Evolutionary conservation across 768 basidiomycete species (phyloP).

Genomic region (Hirschioporus abietinus): DNA sequence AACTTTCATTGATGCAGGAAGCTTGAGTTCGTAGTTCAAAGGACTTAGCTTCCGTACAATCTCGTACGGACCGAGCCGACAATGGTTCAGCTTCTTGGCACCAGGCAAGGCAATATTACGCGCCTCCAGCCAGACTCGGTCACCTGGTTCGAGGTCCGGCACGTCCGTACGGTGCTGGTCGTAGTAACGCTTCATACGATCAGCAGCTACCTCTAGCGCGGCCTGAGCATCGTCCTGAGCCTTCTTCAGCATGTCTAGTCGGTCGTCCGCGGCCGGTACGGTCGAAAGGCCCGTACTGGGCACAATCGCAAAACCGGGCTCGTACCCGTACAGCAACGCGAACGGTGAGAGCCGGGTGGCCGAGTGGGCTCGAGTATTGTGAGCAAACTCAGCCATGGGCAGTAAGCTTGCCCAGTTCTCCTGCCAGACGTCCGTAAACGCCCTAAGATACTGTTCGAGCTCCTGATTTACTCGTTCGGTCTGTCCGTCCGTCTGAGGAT

Average conservation of each 20-base stretch:
- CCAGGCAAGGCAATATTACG: too few species aligned
- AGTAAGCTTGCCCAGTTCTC: constrained; percentile 38
- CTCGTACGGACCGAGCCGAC: too few species aligned
- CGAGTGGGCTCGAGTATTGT: constrained; percentile 31
- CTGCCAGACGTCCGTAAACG: constrained; percentile 33
- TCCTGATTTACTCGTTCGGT: constrained; percentile 34
- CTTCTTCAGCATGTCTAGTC: constrained; percentile 13
- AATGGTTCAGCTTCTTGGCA: too few species aligned
- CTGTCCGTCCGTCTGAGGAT: constrained; percentile 37
- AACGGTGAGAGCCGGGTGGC: constrained; percentile 33
- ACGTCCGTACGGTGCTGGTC: constrained; percentile 7
- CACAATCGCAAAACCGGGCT: constrained; percentile 17
- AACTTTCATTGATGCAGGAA: too few species aligned
- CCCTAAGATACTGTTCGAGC: constrained; percentile 32
- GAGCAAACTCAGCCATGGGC: constrained; percentile 35
- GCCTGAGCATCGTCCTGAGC: constrained; percentile 13
- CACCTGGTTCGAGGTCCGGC: constrained; percentile 11
- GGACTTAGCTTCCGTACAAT: too few species aligned
- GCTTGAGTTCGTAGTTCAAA: too few species aligned
- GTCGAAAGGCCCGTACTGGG: constrained; percentile 9
- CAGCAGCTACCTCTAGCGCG: constrained; percentile 17
- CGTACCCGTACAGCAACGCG: constrained; percentile 29
- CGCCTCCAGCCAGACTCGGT: too few species aligned
- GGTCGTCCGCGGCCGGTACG: constrained; percentile 24
- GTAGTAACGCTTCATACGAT: constrained; percentile 22